These are phyloP conservation scores for Streptanthus diversifolius DNA, from an alignment of 345 rosid species.

Conservation along the genomic window DNA sequence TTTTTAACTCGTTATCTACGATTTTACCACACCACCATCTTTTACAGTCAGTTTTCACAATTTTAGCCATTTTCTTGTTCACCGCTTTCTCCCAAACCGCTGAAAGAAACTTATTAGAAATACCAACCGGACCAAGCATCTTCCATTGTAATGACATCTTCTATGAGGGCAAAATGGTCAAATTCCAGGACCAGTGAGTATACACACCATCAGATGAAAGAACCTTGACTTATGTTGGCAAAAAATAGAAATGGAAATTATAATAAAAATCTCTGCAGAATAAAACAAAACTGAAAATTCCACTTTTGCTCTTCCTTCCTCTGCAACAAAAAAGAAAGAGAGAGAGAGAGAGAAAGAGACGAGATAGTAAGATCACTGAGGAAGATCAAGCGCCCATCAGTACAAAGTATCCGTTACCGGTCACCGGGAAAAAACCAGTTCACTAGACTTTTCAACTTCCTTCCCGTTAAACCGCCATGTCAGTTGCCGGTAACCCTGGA, in stretches of 20 bases:
- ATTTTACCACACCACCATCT: neutral
- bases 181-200: neutral
- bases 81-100: neutral
- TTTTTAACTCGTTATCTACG: neutral
- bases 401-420: neutral
- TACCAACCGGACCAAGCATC: neutral
- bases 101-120: neutral
- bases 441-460: neutral
- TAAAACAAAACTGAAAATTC: conserved; percentile 5
- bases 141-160: neutral
- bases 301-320: neutral
- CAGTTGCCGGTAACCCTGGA: neutral
- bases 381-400: conserved; percentile 7
- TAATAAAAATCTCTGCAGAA: conserved; percentile 1
- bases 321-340: neutral
- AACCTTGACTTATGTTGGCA: neutral
- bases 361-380: conserved; percentile 8
- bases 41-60: neutral
- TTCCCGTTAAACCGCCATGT: conserved; percentile 18
- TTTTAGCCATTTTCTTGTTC: neutral
- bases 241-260: neutral
- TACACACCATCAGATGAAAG: neutral
- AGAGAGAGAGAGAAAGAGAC: neutral
- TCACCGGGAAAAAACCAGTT: conserved; percentile 6
- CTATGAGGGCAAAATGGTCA: neutral